Evolutionary conservation across 768 basidiomycete genomes (phyloP).

Genomic region (Coprinellus micaceus): DNA sequence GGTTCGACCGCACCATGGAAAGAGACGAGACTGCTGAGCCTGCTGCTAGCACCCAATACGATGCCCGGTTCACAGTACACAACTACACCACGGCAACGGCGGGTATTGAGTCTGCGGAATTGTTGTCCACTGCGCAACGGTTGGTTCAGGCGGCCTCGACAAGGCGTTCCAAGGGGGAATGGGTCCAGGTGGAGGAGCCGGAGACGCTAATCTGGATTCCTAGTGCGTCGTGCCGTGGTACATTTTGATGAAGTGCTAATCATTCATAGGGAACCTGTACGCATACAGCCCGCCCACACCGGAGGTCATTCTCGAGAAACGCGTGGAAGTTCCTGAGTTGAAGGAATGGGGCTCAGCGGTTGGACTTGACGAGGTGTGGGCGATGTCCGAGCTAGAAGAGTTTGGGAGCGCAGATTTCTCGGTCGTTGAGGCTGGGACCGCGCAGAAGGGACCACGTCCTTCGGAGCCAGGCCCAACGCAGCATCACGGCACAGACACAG

Average conservation of each 20-base stretch:
- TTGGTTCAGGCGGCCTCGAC: neutral
- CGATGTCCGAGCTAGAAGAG: conserved; percentile 38
- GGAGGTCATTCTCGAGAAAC: neutral
- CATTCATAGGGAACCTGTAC: neutral
- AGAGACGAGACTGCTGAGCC: too few species aligned
- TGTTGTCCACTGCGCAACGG: neutral
- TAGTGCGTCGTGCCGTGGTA: neutral
- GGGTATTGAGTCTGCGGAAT: neutral
- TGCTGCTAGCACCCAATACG: too few species aligned
- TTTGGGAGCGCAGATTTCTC: conserved; percentile 36
- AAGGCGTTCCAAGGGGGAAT: neutral
- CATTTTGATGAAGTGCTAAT: neutral
- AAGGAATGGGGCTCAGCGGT: conserved; percentile 39
- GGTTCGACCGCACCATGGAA: too few species aligned
- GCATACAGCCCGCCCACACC: neutral
- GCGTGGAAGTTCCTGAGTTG: neutral
- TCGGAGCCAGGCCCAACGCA: too few species aligned
- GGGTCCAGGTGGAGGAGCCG: neutral
- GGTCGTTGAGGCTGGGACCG: neutral
- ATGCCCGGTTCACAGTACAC: conserved; percentile 8
- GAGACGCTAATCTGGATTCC: neutral
- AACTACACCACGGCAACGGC: neutral
- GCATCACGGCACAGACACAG: too few species aligned
- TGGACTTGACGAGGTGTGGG: conserved; percentile 31
- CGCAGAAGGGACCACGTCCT: too few species aligned